phyloP scores from a whole-genome alignment of 2,329 filamentous ascomycete species.

The Aspergillus sp. region DNA sequence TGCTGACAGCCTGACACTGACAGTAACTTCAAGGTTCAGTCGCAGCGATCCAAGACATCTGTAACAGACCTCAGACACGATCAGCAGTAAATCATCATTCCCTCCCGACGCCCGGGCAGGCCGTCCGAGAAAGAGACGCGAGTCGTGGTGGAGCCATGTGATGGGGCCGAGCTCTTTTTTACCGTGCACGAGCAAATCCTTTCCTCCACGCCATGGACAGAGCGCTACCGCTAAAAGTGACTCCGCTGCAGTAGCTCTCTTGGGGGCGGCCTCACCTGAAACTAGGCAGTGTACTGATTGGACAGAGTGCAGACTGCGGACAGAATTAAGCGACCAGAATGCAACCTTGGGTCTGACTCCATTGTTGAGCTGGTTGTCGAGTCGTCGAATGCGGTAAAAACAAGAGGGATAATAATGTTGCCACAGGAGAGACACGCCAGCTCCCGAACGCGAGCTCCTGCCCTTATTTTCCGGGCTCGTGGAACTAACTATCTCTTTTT shows the following conservation, averaged over 20 bases:
- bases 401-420: background rate
- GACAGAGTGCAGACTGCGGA: background rate
- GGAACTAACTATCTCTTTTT: background rate
- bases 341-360: constrained; percentile 4
- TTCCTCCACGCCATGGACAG: background rate
- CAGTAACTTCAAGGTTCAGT: background rate
- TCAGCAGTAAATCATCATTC: constrained; percentile 13
- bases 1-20: no score
- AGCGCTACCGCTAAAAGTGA: background rate
- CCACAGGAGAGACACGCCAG: background rate
- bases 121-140: background rate
- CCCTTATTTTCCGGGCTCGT: constrained; percentile 8
- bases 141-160: background rate
- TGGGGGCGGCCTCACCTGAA: constrained; percentile 2
- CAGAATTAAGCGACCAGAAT: background rate
- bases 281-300: constrained; percentile 10
- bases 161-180: background rate
- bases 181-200: background rate
- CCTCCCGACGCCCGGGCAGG: background rate
- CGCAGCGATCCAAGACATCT: background rate
- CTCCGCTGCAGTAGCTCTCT: background rate
- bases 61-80: constrained; percentile 19
- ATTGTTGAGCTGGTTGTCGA: background rate
- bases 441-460: background rate
- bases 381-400: background rate